These are phyloP conservation scores for Dunaliella sp. DNA, from an alignment of 139 green algal genomes.

Conservation along the genomic window DNA sequence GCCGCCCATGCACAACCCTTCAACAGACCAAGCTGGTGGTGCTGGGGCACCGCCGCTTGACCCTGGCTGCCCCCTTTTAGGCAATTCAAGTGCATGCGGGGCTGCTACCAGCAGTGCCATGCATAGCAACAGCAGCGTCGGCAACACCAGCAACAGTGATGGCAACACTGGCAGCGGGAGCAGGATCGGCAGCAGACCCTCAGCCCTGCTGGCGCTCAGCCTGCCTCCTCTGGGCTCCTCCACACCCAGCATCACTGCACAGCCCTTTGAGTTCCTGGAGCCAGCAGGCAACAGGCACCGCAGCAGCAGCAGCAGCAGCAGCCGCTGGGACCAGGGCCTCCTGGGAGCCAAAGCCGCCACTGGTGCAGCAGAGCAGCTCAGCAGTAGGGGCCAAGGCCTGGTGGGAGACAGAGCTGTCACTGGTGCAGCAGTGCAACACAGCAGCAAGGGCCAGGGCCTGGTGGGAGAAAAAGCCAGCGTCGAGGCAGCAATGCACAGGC, in stretches of 20 bases:
- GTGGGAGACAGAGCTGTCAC: no score
- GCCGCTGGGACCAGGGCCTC: neutral
- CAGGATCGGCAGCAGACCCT: neutral
- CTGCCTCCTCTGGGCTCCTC: neutral
- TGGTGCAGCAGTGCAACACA: neutral
- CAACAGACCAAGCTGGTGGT: no score
- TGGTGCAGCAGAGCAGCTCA: neutral
- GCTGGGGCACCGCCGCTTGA: neutral
- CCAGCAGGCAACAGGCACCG: no score
- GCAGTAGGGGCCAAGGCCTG: neutral
- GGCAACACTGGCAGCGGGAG: neutral
- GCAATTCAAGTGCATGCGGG: no score
- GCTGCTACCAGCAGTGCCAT: no score
- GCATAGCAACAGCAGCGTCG: neutral
- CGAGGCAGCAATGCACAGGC: no score
- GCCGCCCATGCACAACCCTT: no score
- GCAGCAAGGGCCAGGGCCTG: neutral
- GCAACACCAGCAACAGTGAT: neutral
- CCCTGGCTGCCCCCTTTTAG: no score
- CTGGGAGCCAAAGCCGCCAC: neutral
- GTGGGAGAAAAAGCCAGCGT: neutral
- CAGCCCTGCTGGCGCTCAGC: neutral
- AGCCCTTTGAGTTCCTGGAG: neutral
- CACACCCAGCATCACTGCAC: neutral
- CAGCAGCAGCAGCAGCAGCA: neutral